Evolutionary conservation across 768 basidiomycete species (phyloP), one percentile per base, ranked within the genome.

Genomic region (Boletus insuetus): DNA sequence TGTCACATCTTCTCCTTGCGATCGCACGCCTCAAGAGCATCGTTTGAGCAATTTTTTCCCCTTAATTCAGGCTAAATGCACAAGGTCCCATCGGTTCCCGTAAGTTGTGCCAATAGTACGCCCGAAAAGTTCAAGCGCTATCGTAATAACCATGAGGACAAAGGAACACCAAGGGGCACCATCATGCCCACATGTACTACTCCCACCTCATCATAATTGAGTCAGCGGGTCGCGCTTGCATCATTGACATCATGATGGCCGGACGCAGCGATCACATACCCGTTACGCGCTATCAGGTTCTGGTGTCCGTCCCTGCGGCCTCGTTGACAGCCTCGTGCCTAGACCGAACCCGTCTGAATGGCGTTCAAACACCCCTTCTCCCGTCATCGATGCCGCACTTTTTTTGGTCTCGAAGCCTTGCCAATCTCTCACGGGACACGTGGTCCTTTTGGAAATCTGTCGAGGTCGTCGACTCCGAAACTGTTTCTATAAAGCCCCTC

Each of bases 241-340:
- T 43, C 34, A 16, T 20, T 45, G 35, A 45, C 35, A 50, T 42
- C 29, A 34, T 47, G 35, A 34, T 16, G 4, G 4, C 42, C 40
- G 7, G 16, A 56, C 22, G 6, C 13, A 24, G 24, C 35, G 32
- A 39, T 45, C 31, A 29, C 26, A 41, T 22, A 29, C 26, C 47
- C 35, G 42, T 49, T 45, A 42, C 53, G 34, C 37, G n/a, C 35
- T 41, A 16, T 37, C 19, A 1, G 32, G 38, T 49, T 60, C 41
- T 29, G 41, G 59, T 58, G 63, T 40, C 38, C 46, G 11, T 35
- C 34, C 11, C 51, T 7, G 20, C 34, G 32, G 55, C 62, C 55
- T 60, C 62, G 48, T 64, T 64, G 46, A 37, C 44, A 11, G 44
- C 57, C 60, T 47, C 52, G 19, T 62, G 52, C 41, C 20, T 32